A percentile compares a stretch with the other conserved stretches of the same genome.
phyloP scores from a whole-genome alignment of 257 asterid species.

The Solanum bukasovii region DNA sequence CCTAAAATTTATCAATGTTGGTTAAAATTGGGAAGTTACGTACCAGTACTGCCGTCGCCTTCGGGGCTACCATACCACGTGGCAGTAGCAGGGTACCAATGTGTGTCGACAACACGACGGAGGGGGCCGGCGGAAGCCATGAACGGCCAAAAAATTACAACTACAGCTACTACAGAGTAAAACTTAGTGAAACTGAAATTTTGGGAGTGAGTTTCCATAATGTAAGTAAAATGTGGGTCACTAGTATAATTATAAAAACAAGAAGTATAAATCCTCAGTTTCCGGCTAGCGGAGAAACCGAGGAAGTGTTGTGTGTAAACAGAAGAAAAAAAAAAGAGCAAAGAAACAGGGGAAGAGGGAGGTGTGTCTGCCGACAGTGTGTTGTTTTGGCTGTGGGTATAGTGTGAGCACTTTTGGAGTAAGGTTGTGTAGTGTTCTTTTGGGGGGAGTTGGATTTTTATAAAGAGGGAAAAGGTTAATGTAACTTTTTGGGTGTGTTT shows the following conservation, averaged over 20 bases:
- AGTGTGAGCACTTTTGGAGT: not conserved
- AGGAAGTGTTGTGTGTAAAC: conserved; percentile 7
- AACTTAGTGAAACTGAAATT: not conserved
- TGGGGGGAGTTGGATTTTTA: not conserved
- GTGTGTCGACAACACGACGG: conserved; percentile 22
- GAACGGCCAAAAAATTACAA: not conserved
- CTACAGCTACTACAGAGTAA: not conserved
- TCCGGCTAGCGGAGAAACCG: conserved; percentile 43
- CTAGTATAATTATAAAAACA: not conserved
- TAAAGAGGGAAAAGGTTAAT: not conserved
- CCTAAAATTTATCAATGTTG: not conserved
- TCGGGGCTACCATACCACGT: conserved; percentile 99
- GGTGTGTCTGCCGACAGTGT: conserved; percentile 32
- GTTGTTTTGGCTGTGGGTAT: not conserved
- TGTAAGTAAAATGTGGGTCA: conserved; percentile 10
- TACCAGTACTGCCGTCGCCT: conserved; percentile 93
- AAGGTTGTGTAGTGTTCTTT: not conserved
- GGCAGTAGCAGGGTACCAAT: conserved; percentile 83
- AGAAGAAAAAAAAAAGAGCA: not conserved
- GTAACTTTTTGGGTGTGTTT: not conserved
- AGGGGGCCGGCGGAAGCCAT: conserved; percentile 17
- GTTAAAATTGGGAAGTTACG: not conserved
- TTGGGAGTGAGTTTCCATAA: conserved; percentile 15
- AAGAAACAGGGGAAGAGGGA: conserved; percentile 3
- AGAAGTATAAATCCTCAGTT: not conserved